Evolutionary conservation across 2,329 filamentous ascomycete genomes (phyloP).

Genomic region (Aspergillus latus): DNA sequence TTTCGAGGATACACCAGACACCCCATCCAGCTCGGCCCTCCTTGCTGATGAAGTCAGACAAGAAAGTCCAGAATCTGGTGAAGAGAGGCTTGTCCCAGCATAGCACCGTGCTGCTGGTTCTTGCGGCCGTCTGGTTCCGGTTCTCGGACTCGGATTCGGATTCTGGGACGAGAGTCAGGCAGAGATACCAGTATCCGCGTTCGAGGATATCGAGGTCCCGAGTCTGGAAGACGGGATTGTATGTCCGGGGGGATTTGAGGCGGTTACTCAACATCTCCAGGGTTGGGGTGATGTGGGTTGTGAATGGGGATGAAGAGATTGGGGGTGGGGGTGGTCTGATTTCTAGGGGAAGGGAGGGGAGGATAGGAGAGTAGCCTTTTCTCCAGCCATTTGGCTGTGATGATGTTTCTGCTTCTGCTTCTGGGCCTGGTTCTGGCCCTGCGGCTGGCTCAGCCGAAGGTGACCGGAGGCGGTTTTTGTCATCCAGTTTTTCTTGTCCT

Average conservation of each 20-base stretch:
- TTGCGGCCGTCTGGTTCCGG: no score
- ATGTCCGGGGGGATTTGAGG: slow-evolving; percentile 56
- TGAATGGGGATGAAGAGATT: slow-evolving; percentile 47
- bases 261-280: slow-evolving; percentile 55
- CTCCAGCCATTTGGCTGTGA: background rate
- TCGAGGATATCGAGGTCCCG: slow-evolving; percentile 61
- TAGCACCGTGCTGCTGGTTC: background rate
- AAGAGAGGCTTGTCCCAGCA: slow-evolving; percentile 39
- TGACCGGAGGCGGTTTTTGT: background rate
- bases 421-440: background rate
- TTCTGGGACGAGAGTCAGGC: slow-evolving; percentile 53
- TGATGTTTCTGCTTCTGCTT: background rate
- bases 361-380: background rate
- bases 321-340: slow-evolving; percentile 58
- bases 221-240: slow-evolving; percentile 51
- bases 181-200: slow-evolving; percentile 74
- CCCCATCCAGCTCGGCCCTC: slow-evolving; percentile 48
- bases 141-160: background rate
- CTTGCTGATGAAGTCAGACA: slow-evolving; percentile 37
- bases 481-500: background rate
- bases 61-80: slow-evolving; percentile 43
- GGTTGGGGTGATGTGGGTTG: slow-evolving; percentile 57
- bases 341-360: slow-evolving; percentile 31
- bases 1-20: slow-evolving; percentile 43
- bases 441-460: background rate